phyloP scores from a whole-genome alignment of 1,284 basidiomycete species.

The Ustilago trichophora region DNA sequence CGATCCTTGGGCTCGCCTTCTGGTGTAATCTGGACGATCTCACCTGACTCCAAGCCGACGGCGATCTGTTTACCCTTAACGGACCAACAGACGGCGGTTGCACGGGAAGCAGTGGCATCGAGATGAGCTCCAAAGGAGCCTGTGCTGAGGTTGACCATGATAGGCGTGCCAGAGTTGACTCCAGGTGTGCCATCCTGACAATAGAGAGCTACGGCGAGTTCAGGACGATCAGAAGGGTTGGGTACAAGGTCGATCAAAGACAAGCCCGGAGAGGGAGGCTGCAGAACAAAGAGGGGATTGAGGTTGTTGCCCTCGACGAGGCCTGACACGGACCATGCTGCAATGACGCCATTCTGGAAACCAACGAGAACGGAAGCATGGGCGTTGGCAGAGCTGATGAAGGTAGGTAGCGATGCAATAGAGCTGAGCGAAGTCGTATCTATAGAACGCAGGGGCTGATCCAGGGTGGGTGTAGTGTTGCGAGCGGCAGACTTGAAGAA shows the following conservation, averaged over 20 bases:
- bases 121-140: constrained; percentile 47
- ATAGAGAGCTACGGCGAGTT: constrained; percentile 67
- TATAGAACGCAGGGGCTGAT: constrained; percentile 19
- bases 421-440: constrained; percentile 22
- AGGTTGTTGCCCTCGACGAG: constrained; percentile 27
- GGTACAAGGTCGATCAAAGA: constrained; percentile 64
- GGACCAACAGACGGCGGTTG: constrained; percentile 77
- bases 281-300: constrained; percentile 35
- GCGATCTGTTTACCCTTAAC: constrained; percentile 86
- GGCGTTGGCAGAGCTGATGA: constrained; percentile 43
- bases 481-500: constrained; percentile 41
- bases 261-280: constrained; percentile 38
- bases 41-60: constrained; percentile 76
- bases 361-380: constrained; percentile 35
- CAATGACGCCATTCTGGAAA: constrained; percentile 50
- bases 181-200: constrained; percentile 63
- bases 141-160: constrained; percentile 40
- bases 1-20: constrained; percentile 73
- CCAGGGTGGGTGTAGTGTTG: constrained; percentile 32
- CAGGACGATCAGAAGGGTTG: constrained; percentile 68
- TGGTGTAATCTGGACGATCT: constrained; percentile 77
- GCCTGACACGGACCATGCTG: constrained; percentile 40
- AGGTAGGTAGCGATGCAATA: constrained; percentile 38
- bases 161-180: constrained; percentile 42
- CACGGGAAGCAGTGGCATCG: constrained; percentile 17